Evolutionary conservation across 345 rosid genomes (phyloP).

Genomic region (Geranium brycei): DNA sequence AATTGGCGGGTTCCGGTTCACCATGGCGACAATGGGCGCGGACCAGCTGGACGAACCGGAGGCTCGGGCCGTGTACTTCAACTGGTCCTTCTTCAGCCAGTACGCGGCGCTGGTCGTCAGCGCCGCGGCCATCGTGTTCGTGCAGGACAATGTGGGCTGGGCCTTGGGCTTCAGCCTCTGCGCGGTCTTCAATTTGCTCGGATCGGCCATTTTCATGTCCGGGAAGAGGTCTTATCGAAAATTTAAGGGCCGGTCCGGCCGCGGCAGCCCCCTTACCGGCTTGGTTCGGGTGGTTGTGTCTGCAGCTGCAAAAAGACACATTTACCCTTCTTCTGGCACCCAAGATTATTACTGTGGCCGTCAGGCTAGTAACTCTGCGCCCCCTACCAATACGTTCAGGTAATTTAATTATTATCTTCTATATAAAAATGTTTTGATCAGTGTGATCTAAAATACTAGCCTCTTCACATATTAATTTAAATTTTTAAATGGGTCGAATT

Average conservation of each 20-base stretch:
- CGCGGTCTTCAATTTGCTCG: constrained; percentile 16
- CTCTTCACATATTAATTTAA: too few relatives aligned
- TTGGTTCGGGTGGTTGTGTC: constrained; percentile 33
- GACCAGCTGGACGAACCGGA: constrained; percentile 28
- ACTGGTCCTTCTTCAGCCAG: constrained; percentile 28
- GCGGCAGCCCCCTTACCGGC: constrained; percentile 36
- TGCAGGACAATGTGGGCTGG: constrained; percentile 41
- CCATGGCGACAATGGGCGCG: constrained; percentile 28
- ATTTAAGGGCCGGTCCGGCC: constrained; percentile 12
- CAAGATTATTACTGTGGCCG: constrained; percentile 23
- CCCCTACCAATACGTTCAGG: too few relatives aligned
- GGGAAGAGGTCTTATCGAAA: constrained; percentile 28
- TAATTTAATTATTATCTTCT: too few relatives aligned
- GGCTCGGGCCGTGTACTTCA: constrained; percentile 33
- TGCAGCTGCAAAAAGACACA: constrained; percentile 25
- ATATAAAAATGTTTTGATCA: too few relatives aligned
- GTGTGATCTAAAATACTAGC: too few relatives aligned
- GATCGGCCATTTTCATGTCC: constrained; percentile 16
- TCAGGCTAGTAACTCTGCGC: not conserved
- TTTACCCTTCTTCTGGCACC: constrained; percentile 12
- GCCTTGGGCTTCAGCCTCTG: constrained; percentile 35
- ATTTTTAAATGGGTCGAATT: too few relatives aligned
- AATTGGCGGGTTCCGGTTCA: constrained; percentile 26
- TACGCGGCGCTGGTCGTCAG: constrained; percentile 14
- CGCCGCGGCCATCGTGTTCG: constrained; percentile 23